phyloP scores from a whole-genome alignment of 2,329 filamentous ascomycete genomes.

The Aspergillus sergii region DNA sequence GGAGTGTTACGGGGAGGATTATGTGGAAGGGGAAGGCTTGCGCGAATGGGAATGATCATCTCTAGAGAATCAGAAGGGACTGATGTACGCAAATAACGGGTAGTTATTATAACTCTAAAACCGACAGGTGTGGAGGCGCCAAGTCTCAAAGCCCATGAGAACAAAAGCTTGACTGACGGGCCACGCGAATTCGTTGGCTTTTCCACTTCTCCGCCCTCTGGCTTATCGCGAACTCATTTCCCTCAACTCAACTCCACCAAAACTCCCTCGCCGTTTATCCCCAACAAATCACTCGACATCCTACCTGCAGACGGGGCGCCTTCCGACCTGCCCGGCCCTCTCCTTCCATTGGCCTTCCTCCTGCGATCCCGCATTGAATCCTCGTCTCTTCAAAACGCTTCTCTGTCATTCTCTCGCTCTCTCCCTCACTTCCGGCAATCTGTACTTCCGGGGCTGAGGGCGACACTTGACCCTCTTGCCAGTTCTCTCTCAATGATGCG shows the following conservation, averaged over 20 bases:
- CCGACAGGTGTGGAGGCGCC: conserved; percentile 19
- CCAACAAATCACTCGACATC: neutral
- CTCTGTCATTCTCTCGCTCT: conserved; percentile 60
- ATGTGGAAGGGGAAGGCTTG: conserved; percentile 56
- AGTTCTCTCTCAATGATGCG: conserved; percentile 20
- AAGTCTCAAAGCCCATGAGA: conserved; percentile 30
- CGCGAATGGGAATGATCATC: conserved; percentile 36
- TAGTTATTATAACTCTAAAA: conserved; percentile 2
- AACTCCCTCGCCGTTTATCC: neutral
- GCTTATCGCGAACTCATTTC: conserved; percentile 29
- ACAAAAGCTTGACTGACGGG: conserved; percentile 33
- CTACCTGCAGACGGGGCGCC: neutral
- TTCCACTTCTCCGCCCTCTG: conserved; percentile 23
- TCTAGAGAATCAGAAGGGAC: too few relatives aligned
- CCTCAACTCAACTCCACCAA: neutral
- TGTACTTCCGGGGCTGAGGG: conserved; percentile 6
- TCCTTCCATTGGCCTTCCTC: neutral
- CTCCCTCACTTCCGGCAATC: conserved; percentile 65
- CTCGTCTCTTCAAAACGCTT: conserved; percentile 3
- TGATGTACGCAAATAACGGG: neutral
- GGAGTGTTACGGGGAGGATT: conserved; percentile 57
- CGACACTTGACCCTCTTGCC: neutral
- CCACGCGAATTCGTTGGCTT: conserved; percentile 27
- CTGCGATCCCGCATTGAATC: neutral
- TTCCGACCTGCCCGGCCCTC: neutral